Conservation (phyloP, 2,329 filamentous ascomycete species). For the Cladobotryum mycophilum region DNA sequence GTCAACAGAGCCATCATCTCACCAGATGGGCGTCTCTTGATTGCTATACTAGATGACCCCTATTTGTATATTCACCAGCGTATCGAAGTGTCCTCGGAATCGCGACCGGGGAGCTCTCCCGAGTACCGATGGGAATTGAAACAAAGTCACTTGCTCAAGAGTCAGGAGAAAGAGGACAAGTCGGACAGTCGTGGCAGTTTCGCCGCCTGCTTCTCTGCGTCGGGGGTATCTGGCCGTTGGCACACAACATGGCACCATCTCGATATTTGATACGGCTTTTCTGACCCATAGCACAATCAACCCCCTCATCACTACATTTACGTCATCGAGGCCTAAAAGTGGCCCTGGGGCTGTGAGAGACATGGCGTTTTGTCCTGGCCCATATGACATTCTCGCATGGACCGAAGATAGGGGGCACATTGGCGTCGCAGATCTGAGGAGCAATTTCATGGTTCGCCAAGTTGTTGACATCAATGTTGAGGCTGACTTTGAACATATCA, state of each 20-base stretch:
- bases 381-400: constrained; percentile 89
- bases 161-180: constrained; percentile 48
- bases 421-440: constrained; percentile 67
- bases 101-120: constrained; percentile 20
- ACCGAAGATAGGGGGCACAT: constrained; percentile 78
- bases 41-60: constrained; percentile 82
- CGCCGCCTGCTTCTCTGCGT: constrained; percentile 69
- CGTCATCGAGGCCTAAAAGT: constrained; percentile 66
- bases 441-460: constrained; percentile 61
- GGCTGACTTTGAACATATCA: constrained; percentile 49
- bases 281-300: constrained; percentile 42
- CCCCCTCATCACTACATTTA: constrained; percentile 68
- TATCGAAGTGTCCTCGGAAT: constrained; percentile 29
- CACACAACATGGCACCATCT: constrained; percentile 75
- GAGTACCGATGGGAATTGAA: constrained; percentile 46
- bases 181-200: constrained; percentile 63
- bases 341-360: constrained; percentile 75
- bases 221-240: constrained; percentile 69
- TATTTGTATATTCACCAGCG: constrained; percentile 77
- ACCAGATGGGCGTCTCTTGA: constrained; percentile 72
- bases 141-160: constrained; percentile 50
- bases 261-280: constrained; percentile 57
- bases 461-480: constrained; percentile 58
- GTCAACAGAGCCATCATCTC: constrained; percentile 96
- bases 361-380: constrained; percentile 86